Evolutionary conservation across 495 filamentous ascomycete species (phyloP).

Genomic region (Penicilliopsis zonata): DNA sequence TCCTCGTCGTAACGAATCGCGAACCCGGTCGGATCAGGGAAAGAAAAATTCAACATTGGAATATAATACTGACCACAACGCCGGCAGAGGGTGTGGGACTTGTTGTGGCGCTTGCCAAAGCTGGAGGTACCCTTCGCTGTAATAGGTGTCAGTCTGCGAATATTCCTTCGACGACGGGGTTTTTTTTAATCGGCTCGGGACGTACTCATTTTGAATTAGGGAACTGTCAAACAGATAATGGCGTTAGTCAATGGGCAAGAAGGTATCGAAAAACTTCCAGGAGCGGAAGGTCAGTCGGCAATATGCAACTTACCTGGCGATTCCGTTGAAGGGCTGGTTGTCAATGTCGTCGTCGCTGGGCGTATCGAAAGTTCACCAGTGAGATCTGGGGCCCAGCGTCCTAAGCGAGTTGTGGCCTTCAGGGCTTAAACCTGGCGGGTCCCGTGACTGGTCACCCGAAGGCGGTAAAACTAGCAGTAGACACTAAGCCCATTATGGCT

Average conservation of each 20-base stretch:
- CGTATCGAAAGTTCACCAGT: conserved; percentile 34
- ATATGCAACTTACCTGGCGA: conserved; percentile 34
- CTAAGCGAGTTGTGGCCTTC: conserved; percentile 29
- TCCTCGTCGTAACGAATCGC: conserved; percentile 12
- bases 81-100: conserved; percentile 98
- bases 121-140: conserved; percentile 89
- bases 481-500: too few species aligned
- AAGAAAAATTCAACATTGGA: conserved; percentile 8
- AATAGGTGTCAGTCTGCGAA: conserved; percentile 32
- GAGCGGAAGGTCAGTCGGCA: too few species aligned
- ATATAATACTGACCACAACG: conserved; percentile 92
- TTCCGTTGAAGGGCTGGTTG: conserved; percentile 40
- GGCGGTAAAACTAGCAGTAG: too few species aligned
- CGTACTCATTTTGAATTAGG: conserved; percentile 60
- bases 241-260: conserved; percentile 2
- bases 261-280: conserved; percentile 4
- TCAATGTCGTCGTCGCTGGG: conserved; percentile 38
- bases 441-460: conserved; percentile 16
- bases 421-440: conserved; percentile 28
- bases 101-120: conserved; percentile 99
- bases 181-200: conserved; percentile 17
- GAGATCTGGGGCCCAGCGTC: conserved; percentile 20
- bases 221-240: conserved; percentile 17
- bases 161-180: conserved; percentile 14
- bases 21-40: conserved; percentile 9